Conservation (phyloP, 2,329 filamentous ascomycete genomes). For the Epichloe glyceriae region DNA sequence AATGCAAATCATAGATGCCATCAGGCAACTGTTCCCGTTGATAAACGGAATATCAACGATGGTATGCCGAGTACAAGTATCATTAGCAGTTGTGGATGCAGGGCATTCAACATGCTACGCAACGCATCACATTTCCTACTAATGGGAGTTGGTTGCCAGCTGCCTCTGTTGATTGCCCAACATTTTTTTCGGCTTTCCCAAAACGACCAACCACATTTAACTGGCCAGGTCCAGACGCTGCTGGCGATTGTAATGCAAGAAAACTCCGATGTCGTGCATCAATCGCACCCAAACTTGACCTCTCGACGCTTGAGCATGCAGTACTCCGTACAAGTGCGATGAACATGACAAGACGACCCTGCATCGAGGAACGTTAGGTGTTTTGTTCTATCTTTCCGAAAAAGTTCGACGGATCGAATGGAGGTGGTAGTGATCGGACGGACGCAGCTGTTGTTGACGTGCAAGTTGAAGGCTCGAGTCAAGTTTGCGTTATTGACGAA, state of each 20-base stretch:
- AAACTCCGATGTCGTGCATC: constrained; percentile 3
- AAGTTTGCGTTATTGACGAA: neutral
- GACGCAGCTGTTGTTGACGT: too few species aligned
- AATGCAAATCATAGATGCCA: too few species aligned
- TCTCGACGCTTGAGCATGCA: neutral
- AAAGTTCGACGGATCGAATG: too few species aligned
- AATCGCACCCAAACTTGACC: neutral
- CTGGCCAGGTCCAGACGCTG: neutral
- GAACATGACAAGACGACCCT: neutral
- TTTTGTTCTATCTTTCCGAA: neutral
- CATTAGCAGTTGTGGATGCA: neutral
- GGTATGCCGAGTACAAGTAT: neutral
- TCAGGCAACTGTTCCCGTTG: too few species aligned
- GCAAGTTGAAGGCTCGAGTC: too few species aligned
- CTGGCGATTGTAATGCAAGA: neutral
- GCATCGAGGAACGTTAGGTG: neutral
- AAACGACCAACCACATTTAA: neutral
- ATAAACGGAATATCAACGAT: too few species aligned
- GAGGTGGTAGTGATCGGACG: too few species aligned
- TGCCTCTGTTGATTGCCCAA: neutral
- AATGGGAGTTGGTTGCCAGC: neutral
- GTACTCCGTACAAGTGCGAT: neutral
- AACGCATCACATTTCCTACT: neutral
- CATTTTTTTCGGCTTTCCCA: neutral
- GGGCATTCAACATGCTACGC: neutral